A percentile compares a stretch with the other conserved stretches of the same genome.
Conservation (phyloP, 2,329 filamentous ascomycete species). For the Cladosporium sp. region DNA sequence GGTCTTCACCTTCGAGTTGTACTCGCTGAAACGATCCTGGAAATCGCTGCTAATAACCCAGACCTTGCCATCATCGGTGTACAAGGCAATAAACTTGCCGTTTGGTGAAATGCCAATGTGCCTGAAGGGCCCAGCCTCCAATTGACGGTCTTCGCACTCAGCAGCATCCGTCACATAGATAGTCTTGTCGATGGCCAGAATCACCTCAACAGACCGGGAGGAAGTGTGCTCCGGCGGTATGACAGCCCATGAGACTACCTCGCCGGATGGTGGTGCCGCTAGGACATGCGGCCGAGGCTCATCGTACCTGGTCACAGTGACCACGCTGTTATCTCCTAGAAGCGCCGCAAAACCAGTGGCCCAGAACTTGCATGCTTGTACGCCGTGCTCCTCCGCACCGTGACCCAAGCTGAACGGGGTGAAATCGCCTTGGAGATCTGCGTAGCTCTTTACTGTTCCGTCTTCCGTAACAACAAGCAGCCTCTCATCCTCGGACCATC, state of each 20-base stretch:
- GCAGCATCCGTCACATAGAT: constrained; percentile 82
- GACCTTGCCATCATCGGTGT: constrained; percentile 75
- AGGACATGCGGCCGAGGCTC: constrained; percentile 85
- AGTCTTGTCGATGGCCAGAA: constrained; percentile 78
- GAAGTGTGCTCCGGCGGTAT: constrained; percentile 84
- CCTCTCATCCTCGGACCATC: constrained; percentile 95
- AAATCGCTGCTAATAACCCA: constrained; percentile 96
- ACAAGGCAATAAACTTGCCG: constrained; percentile 81
- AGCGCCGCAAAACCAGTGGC: constrained; percentile 87
- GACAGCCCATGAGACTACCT: constrained; percentile 82
- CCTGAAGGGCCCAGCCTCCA: constrained; percentile 87
- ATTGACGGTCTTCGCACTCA: constrained; percentile 83
- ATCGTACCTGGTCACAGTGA: constrained; percentile 82
- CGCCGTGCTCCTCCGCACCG: constrained; percentile 79
- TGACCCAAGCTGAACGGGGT: constrained; percentile 89
- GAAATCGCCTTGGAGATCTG: constrained; percentile 91
- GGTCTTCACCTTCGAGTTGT: constrained; percentile 81
- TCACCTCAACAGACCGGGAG: constrained; percentile 86
- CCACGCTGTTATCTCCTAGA: constrained; percentile 77
- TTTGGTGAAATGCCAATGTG: constrained; percentile 90
- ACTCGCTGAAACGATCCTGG: constrained; percentile 84
- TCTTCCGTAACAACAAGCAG: constrained; percentile 84
- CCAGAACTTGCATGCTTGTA: constrained; percentile 88
- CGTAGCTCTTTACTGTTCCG: constrained; percentile 83
- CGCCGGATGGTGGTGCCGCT: constrained; percentile 68